These are phyloP conservation scores for Clavariopsis aquatica DNA, from an alignment of 495 filamentous ascomycete genomes.

Conservation along the genomic window DNA sequence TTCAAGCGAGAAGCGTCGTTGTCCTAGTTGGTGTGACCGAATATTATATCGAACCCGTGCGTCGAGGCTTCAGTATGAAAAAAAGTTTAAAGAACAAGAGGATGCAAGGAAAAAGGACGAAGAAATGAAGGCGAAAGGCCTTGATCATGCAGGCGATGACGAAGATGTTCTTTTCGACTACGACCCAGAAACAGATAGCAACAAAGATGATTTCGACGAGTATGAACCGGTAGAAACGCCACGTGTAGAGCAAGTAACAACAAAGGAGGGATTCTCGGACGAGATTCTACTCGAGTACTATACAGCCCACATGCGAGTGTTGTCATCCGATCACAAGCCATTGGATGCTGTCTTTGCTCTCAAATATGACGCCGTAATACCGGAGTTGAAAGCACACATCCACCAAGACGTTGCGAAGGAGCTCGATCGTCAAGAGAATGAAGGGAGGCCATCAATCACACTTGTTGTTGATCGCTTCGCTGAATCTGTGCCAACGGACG, in stretches of 20 bases:
- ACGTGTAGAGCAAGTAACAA: slow-evolving; percentile 49
- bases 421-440: slow-evolving; percentile 90
- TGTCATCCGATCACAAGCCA: slow-evolving; percentile 96
- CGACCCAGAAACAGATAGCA: slow-evolving; percentile 74
- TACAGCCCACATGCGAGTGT: slow-evolving; percentile 80
- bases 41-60: slow-evolving; percentile 79
- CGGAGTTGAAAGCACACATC: slow-evolving; percentile 76
- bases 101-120: slow-evolving; percentile 71
- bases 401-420: slow-evolving; percentile 86
- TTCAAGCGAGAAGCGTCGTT: slow-evolving; percentile 87
- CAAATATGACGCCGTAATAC: slow-evolving; percentile 79
- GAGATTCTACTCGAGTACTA: slow-evolving; percentile 73
- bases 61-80: slow-evolving; percentile 71
- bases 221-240: slow-evolving; percentile 64
- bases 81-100: slow-evolving; percentile 62
- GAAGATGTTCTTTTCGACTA: slow-evolving; percentile 89
- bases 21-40: slow-evolving; percentile 98
- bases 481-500: slow-evolving; percentile 35
- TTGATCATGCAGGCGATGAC: slow-evolving; percentile 70
- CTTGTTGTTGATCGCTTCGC: slow-evolving; percentile 70
- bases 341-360: slow-evolving; percentile 76
- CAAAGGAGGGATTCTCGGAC: slow-evolving; percentile 61
- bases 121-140: slow-evolving; percentile 78
- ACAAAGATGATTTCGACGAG: slow-evolving; percentile 45
- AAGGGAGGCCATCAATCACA: slow-evolving; percentile 79